phyloP scores from a whole-genome alignment of 805 yeast species.

The Starmerella riodocensis region DNA sequence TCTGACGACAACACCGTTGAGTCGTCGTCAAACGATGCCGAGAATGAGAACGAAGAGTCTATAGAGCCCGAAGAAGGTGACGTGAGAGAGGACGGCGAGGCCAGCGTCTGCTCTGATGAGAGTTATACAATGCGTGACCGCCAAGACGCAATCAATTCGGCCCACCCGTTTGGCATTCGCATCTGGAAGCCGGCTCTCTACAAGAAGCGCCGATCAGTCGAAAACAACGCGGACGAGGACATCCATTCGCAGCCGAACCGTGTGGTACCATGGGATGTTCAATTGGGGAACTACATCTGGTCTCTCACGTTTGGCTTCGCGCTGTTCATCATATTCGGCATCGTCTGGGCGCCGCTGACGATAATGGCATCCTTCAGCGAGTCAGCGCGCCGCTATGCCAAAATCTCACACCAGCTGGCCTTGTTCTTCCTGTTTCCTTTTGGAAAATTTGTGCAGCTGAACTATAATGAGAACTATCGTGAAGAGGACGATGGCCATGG shows the following conservation, averaged over 20 bases:
- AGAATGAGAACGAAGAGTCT: neutral
- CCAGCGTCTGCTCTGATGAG: conserved; percentile 43
- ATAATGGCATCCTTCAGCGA: conserved; percentile 26
- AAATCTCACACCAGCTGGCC: conserved; percentile 10
- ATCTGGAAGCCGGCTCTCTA: conserved; percentile 98
- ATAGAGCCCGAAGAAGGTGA: too few species aligned
- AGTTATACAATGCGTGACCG: conserved; percentile 81
- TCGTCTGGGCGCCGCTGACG: conserved; percentile 37
- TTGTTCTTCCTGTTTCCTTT: conserved; percentile 56
- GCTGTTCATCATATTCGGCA: conserved; percentile 28
- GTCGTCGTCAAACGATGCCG: neutral
- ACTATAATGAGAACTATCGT: conserved; percentile 65
- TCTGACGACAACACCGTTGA: too few species aligned
- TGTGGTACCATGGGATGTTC: conserved; percentile 47
- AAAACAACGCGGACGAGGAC: conserved; percentile 81
- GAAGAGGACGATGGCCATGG: conserved; percentile 86
- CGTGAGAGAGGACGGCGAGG: conserved; percentile 6
- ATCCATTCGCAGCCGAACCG: conserved; percentile 60
- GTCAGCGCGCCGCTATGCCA: conserved; percentile 50
- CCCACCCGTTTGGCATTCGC: conserved; percentile 96
- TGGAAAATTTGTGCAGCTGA: conserved; percentile 73
- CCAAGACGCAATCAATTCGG: conserved; percentile 89
- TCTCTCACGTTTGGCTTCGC: conserved; percentile 55
- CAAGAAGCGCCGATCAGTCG: conserved; percentile 84
- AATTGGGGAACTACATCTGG: conserved; percentile 63